A percentile compares a stretch with the other conserved stretches of the same genome.
phyloP scores from a whole-genome alignment of 2,329 filamentous ascomycete species.

The Xylogone sp. region DNA sequence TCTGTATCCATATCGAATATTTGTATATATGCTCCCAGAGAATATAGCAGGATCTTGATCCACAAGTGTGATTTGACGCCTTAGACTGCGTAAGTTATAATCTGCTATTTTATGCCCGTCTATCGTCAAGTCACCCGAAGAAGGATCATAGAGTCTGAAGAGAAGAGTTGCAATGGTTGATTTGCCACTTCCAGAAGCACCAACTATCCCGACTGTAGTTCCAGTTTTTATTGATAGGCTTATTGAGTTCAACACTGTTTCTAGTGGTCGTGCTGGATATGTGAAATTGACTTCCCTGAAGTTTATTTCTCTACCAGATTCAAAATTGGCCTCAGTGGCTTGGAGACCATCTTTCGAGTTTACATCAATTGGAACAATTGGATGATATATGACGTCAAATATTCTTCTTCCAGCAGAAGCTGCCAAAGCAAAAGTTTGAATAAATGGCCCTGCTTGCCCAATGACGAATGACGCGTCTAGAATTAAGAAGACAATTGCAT shows the following conservation, averaged over 20 bases:
- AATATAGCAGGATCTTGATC: constrained; percentile 23
- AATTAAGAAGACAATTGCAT: constrained; percentile 50
- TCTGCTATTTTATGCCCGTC: constrained; percentile 16
- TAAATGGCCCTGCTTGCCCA: constrained; percentile 17
- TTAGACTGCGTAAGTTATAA: constrained; percentile 17
- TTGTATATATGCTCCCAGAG: constrained; percentile 39
- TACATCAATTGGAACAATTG: constrained; percentile 33
- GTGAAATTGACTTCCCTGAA: constrained; percentile 29
- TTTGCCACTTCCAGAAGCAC: constrained; percentile 38
- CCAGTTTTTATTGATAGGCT: constrained; percentile 27
- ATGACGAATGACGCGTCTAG: constrained; percentile 40
- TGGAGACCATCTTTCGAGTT: constrained; percentile 18
- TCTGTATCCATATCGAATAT: constrained; percentile 43
- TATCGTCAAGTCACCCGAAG: constrained; percentile 37
- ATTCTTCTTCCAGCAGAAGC: constrained; percentile 43
- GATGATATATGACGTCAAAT: constrained; percentile 38
- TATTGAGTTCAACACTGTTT: constrained; percentile 27
- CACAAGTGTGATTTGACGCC: constrained; percentile 17
- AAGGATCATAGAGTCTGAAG: constrained; percentile 42
- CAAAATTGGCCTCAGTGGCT: constrained; percentile 15
- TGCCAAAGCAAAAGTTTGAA: constrained; percentile 31
- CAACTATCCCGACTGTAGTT: constrained; percentile 38
- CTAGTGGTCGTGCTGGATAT: constrained; percentile 27
- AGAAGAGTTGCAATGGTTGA: constrained; percentile 37
- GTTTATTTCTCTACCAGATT: constrained; percentile 21